phyloP scores from a whole-genome alignment of 768 basidiomycete genomes.

The Leucocoprinus leucothites region DNA sequence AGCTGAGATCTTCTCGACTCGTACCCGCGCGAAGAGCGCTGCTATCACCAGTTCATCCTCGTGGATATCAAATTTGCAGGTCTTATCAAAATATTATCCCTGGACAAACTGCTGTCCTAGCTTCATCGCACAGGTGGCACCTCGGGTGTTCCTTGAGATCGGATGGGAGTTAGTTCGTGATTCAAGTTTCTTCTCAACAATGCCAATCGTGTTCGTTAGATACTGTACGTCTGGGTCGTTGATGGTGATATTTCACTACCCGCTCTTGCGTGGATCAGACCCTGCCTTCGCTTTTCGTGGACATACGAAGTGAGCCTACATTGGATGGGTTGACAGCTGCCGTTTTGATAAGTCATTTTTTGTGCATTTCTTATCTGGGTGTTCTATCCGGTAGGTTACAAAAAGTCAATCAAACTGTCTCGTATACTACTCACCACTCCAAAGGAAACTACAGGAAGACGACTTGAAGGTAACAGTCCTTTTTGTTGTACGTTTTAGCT shows the following conservation, averaged over 20 bases:
- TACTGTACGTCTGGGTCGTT: neutral
- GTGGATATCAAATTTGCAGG: slow-evolving; percentile 43
- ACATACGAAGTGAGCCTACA: slow-evolving; percentile 34
- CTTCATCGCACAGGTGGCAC: slow-evolving; percentile 45
- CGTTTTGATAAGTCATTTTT: neutral
- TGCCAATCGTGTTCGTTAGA: neutral
- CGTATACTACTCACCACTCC: slow-evolving; percentile 1
- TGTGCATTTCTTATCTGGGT: slow-evolving; percentile 40
- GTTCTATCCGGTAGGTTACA: slow-evolving; percentile 33
- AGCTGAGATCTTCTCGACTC: slow-evolving; percentile 42
- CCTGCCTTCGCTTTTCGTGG: slow-evolving; percentile 44
- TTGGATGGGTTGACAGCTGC: no score
- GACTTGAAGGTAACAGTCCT: slow-evolving; percentile 33
- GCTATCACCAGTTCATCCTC: slow-evolving; percentile 41
- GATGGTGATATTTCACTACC: no score
- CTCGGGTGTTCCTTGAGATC: slow-evolving; percentile 34
- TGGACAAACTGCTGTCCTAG: slow-evolving; percentile 13
- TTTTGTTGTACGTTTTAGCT: neutral
- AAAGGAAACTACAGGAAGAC: slow-evolving; percentile 41
- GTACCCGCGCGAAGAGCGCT: slow-evolving; percentile 41
- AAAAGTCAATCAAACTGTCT: neutral
- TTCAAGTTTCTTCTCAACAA: no score
- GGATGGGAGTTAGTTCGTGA: slow-evolving; percentile 35
- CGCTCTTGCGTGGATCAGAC: slow-evolving; percentile 19
- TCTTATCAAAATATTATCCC: neutral